Evolutionary conservation across 257 asterid species (phyloP).

Genomic region (Solanum pennellii): DNA sequence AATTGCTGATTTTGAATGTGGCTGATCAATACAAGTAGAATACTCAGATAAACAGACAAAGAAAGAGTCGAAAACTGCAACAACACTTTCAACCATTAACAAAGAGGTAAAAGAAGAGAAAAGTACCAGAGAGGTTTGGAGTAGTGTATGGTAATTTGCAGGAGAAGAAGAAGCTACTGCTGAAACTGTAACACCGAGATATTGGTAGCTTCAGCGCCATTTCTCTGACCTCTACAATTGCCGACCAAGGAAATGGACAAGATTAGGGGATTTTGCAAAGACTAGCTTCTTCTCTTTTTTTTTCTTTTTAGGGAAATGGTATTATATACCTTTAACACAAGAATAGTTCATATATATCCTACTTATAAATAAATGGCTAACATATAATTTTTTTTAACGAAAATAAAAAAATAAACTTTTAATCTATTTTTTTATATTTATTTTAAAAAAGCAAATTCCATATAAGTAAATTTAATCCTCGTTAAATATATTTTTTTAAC

Average conservation of each 20-base stretch:
- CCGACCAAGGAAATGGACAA: not conserved
- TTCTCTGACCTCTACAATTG: not conserved
- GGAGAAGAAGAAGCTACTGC: constrained; percentile 16
- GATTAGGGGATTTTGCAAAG: not conserved
- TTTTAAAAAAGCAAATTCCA: too few species aligned
- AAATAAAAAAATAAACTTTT: too few species aligned
- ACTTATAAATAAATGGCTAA: too few species aligned
- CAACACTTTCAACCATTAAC: not conserved
- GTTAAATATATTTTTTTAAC: too few species aligned
- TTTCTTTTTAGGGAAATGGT: too few species aligned
- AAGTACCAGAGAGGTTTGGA: constrained; percentile 27
- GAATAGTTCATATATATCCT: too few species aligned
- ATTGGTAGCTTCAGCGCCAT: constrained; percentile 27
- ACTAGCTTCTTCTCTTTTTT: not conserved
- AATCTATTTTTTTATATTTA: too few species aligned
- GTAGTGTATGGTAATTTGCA: constrained; percentile 13
- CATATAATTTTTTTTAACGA: too few species aligned
- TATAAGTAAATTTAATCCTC: too few species aligned
- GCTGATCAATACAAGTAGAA: constrained; percentile 21
- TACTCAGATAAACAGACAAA: not conserved
- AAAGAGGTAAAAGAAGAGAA: not conserved
- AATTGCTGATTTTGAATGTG: constrained; percentile 16
- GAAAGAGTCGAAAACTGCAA: not conserved
- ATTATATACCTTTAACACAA: too few species aligned
- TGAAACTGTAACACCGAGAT: constrained; percentile 24